Evolutionary conservation across 1,284 basidiomycete genomes (phyloP).

Genomic region (Uromyces viciae-fabae): DNA sequence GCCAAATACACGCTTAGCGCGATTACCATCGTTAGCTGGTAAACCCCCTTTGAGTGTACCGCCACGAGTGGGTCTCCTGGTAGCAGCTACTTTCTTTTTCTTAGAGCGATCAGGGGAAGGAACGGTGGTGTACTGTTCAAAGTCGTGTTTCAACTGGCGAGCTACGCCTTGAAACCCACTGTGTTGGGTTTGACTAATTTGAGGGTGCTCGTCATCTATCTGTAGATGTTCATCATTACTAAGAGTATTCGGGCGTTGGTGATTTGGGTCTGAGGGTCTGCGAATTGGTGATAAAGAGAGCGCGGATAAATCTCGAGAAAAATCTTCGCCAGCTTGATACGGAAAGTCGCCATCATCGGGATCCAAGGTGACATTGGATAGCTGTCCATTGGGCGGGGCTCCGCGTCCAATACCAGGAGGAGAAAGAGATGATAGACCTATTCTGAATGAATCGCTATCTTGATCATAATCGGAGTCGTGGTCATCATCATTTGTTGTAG

Average conservation of each 20-base stretch:
- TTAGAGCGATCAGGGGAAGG: constrained; percentile 14
- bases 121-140: constrained; percentile 21
- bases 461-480: constrained; percentile 6
- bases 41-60: constrained; percentile 31
- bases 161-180: constrained; percentile 44
- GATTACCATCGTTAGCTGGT: constrained; percentile 14
- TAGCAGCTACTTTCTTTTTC: background rate
- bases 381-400: constrained; percentile 5
- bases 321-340: constrained; percentile 21
- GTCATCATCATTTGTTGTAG: constrained; percentile 23
- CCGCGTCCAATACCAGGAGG: constrained; percentile 43
- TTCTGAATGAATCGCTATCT: constrained; percentile 15
- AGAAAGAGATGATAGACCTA: constrained; percentile 39
- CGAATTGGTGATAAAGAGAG: constrained; percentile 40
- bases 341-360: constrained; percentile 25
- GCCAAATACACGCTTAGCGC: constrained; percentile 39
- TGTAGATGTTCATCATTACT: background rate
- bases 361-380: constrained; percentile 27
- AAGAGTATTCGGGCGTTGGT: background rate
- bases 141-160: constrained; percentile 28
- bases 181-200: constrained; percentile 8
- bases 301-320: constrained; percentile 40
- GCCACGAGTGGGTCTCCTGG: background rate
- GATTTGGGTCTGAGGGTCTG: constrained; percentile 27
- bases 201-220: constrained; percentile 4